Evolutionary conservation across 768 basidiomycete genomes (phyloP), one percentile per base, ranked within the genome.

Genomic region (Hypholoma sublateritium): DNA sequence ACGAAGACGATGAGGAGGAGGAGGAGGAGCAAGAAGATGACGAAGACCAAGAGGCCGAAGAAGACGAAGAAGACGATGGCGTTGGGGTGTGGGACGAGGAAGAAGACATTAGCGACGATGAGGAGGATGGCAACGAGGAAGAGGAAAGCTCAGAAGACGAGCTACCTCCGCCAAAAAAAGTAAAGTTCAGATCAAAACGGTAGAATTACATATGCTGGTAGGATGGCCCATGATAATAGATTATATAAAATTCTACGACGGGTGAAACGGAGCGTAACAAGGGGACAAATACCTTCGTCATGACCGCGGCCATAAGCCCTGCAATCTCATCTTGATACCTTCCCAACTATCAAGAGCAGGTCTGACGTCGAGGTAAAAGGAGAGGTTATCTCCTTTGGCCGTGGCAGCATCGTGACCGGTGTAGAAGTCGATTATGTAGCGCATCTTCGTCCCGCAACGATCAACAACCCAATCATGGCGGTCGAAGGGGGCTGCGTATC

Each of bases 401-500:
- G 82, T 64, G 12, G 71, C 75, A 22, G 75, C 65, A 44, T 70
- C 75, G 34, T 84, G 84, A 16, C 96, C 96, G 3, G 91, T 90
- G 76, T 99, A 99, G 73, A 98, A 99, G 74, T 99, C 97, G 65
- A 99, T 97, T 57, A 99, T 86, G 75, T 99, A 99, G 50, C 96
- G 87, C 68, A 94, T 79, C 56, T 84, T 86, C 8, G 83, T 84
- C 5, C 95, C 96, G 68, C 95, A 97, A 34, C 96, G 87, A 70
- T 97, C 94, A 49, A 99, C 87, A 49, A 93, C 71, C 97, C 97
- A 99, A 70, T 98, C 96, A 63, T 99, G 97, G 53, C 93, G 80
- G 70, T 99, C 97, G 72, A 99, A 99, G 0, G 97, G 97, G 21
- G 92, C 80, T 24, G 91, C 81, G 71, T 97, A 99, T 11, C 96